These are phyloP conservation scores for Beauveria rudraprayagi DNA, from an alignment of 2,329 filamentous ascomycete genomes.

Conservation along the genomic window DNA sequence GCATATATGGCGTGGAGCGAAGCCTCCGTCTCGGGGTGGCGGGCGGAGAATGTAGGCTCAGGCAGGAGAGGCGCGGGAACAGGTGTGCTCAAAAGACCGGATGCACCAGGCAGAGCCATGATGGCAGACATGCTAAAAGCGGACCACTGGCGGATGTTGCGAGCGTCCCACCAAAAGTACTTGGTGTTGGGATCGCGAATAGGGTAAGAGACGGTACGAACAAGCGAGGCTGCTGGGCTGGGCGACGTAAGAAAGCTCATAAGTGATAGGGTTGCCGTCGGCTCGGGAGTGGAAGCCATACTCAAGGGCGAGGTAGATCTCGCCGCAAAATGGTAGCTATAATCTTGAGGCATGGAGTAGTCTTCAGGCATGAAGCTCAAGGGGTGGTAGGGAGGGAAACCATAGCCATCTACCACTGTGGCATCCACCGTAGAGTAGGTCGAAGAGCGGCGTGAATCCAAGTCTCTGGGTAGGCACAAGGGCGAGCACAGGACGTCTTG, in stretches of 20 bases:
- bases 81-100: slow-evolving; percentile 62
- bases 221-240: slow-evolving; percentile 76
- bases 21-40: slow-evolving; percentile 70
- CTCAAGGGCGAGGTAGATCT: slow-evolving; percentile 40
- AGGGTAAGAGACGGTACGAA: slow-evolving; percentile 67
- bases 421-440: slow-evolving; percentile 59
- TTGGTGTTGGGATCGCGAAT: slow-evolving; percentile 60
- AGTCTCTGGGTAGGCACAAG: slow-evolving; percentile 43
- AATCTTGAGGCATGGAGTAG: slow-evolving; percentile 23
- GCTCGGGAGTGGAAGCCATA: slow-evolving; percentile 34
- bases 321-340: slow-evolving; percentile 37
- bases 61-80: slow-evolving; percentile 56
- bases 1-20: slow-evolving; percentile 69
- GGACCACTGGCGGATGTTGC: slow-evolving; percentile 77
- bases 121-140: slow-evolving; percentile 69
- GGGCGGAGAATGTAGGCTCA: slow-evolving; percentile 45
- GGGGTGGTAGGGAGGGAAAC: slow-evolving; percentile 78
- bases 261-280: slow-evolving; percentile 57
- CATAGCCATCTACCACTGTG: slow-evolving; percentile 60
- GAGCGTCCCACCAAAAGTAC: slow-evolving; percentile 95
- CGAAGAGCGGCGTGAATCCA: slow-evolving; percentile 49
- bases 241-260: slow-evolving; percentile 68
- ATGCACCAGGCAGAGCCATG: slow-evolving; percentile 62
- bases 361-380: slow-evolving; percentile 42
- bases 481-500: slow-evolving; percentile 58